A percentile compares a stretch with the other conserved stretches of the same genome.
These are phyloP conservation scores for Microdochium nivale DNA, from an alignment of 2,329 filamentous ascomycete genomes.

Conservation along the genomic window DNA sequence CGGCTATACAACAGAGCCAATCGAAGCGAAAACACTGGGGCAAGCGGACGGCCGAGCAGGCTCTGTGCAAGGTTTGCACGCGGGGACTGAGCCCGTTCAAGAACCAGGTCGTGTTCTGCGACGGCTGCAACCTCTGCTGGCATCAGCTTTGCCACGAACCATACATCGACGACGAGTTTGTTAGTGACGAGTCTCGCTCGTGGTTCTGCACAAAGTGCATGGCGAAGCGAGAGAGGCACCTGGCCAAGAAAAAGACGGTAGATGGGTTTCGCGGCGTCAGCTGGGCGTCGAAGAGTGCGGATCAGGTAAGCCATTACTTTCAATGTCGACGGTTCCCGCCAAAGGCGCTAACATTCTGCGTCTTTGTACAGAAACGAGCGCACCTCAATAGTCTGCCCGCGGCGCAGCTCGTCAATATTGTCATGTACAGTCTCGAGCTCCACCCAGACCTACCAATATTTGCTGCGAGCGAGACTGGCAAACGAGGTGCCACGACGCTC, in stretches of 20 bases:
- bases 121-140: constrained; percentile 71
- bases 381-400: constrained; percentile 56
- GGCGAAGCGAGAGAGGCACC: constrained; percentile 34
- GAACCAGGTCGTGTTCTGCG: constrained; percentile 81
- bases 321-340: not conserved
- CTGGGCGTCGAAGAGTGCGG: constrained; percentile 27
- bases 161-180: constrained; percentile 59
- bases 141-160: constrained; percentile 78
- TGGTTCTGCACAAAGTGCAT: constrained; percentile 64
- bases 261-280: constrained; percentile 24
- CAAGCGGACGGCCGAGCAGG: constrained; percentile 51
- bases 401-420: constrained; percentile 52
- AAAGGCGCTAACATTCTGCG: constrained; percentile 5
- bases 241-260: constrained; percentile 27
- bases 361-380: constrained; percentile 39
- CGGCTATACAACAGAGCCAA: not conserved
- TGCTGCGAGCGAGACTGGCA: constrained; percentile 20
- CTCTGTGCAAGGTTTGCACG: constrained; percentile 64
- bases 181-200: constrained; percentile 55
- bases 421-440: constrained; percentile 51
- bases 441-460: constrained; percentile 62
- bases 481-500: constrained; percentile 13
- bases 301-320: constrained; percentile 24
- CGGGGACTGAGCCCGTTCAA: constrained; percentile 61
- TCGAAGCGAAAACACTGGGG: constrained; percentile 34